These are phyloP conservation scores for Eurotiales sp. DNA, from an alignment of 2,329 filamentous ascomycete species.

Conservation along the genomic window DNA sequence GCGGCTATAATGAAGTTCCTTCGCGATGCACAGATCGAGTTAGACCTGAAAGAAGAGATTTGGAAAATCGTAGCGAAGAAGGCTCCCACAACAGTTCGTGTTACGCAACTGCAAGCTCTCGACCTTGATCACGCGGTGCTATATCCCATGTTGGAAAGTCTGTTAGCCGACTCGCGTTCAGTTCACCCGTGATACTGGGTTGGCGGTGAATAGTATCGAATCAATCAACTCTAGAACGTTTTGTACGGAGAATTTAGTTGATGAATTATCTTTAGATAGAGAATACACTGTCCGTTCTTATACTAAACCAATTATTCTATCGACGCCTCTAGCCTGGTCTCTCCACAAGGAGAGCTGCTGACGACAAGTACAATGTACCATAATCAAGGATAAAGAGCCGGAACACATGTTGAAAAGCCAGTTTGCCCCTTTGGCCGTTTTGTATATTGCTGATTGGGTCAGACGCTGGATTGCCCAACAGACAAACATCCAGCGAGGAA, in stretches of 20 bases:
- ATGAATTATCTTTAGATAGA: neutral
- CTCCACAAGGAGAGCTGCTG: neutral
- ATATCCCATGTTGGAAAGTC: slow-evolving; percentile 2
- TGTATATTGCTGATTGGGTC: neutral
- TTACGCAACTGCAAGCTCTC: slow-evolving; percentile 6
- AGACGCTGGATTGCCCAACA: neutral
- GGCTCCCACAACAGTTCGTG: neutral
- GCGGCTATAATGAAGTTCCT: slow-evolving; percentile 7
- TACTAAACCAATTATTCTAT: too few species aligned
- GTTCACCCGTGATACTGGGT: neutral
- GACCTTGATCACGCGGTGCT: slow-evolving; percentile 2
- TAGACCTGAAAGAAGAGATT: slow-evolving; percentile 11
- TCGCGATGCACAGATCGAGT: slow-evolving; percentile 12
- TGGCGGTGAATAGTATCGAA: too few species aligned
- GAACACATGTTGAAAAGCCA: too few species aligned
- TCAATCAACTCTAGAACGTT: neutral
- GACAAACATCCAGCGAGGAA: neutral
- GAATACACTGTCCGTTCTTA: neutral
- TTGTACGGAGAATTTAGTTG: neutral
- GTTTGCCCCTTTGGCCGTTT: too few species aligned
- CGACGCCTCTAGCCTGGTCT: neutral
- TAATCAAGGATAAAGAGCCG: too few species aligned
- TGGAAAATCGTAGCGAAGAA: neutral
- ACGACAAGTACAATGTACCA: neutral
- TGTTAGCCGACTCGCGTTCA: slow-evolving; percentile 5